phyloP scores from a whole-genome alignment of 2,329 filamentous ascomycete genomes.

The Exophiala alcalophila region DNA sequence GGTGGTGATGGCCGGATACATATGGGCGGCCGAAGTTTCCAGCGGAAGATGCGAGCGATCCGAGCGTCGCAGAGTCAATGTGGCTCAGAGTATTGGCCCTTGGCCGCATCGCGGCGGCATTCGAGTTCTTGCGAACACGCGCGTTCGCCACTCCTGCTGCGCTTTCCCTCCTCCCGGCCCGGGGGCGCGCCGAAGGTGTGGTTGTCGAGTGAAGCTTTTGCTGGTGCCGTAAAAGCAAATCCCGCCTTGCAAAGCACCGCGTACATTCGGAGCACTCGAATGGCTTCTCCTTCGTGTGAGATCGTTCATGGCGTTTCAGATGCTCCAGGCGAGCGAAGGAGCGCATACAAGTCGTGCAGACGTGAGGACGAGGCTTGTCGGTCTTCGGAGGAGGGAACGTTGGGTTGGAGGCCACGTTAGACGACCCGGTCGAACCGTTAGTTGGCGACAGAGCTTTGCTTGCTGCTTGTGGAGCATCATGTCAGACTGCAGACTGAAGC shows the following conservation, averaged over 20 bases:
- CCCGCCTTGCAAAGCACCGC: constrained; percentile 89
- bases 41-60: constrained; percentile 61
- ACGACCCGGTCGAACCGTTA: constrained; percentile 9
- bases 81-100: constrained; percentile 96
- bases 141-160: constrained; percentile 65
- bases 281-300: constrained; percentile 98
- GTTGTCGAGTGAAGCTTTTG: constrained; percentile 97
- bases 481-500: not conserved
- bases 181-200: constrained; percentile 79
- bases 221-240: constrained; percentile 89
- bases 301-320: constrained; percentile 93
- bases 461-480: constrained; percentile 9
- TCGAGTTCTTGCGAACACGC: constrained; percentile 86
- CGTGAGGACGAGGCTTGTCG: constrained; percentile 93
- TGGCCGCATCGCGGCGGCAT: constrained; percentile 66
- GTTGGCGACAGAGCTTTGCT: constrained; percentile 15
- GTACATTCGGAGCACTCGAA: constrained; percentile 96
- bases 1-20: constrained; percentile 58
- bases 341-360: constrained; percentile 84
- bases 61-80: constrained; percentile 73
- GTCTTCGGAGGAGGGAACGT: constrained; percentile 75
- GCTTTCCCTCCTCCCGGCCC: constrained; percentile 82
- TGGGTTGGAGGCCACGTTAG: constrained; percentile 2
- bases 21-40: constrained; percentile 39
- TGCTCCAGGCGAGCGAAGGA: constrained; percentile 95